Base-by-base conservation (phyloP, 2,329 filamentous ascomycete species). In the Plenodomus biglobosus region DNA sequence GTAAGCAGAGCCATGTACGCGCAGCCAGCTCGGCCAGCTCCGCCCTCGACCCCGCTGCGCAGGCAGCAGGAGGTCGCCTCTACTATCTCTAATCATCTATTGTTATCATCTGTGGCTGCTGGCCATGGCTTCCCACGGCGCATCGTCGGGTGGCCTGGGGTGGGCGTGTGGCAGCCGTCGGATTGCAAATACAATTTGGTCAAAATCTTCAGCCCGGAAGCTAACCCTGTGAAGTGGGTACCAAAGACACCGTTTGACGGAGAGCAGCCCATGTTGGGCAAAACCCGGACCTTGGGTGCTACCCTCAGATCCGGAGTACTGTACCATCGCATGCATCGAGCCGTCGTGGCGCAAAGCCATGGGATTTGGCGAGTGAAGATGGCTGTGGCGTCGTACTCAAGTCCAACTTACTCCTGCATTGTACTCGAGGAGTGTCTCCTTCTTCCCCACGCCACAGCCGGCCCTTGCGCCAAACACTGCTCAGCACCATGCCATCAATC, bases 171-270 rank as follows among this genome's bases (percentile, higher is more conserved):
- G 15, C 27, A 32, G 27, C 8, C 13, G 27, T 32, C 27, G 27
- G 50, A 53, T 62, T 61, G 53, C 55, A 59, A 61, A 62, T 61
- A 44, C 50, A 43, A 52, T 59, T 50, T 55, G 42, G 57, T 61
- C 53, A 62, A 55, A 46, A 17, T 17, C 18, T 20, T 3, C 7
- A 4, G 35, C 11, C 18, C 35, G 35, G 35, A 20, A 20, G 35
- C 35, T 37, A 18, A 16, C 35, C 18, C 3, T 8, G 35, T 18
- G n/a, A 22, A 53, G 39, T 13, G 30, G 40, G 50, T 40, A 53
- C 13, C 35, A 17, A 16, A 18, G 18, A 20, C 4, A 17, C 16
- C 16, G 35, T 17, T 37, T 20, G 35, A 20, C 35, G 35, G 35
- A 37, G 16, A 37, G 35, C 16, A 13, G 35, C 35, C 35, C 35